Percentiles rank a stretch among this genome's conserved stretches.
Evolutionary conservation across 1,284 basidiomycete genomes (phyloP).

Genomic region (Coniophora puteana): DNA sequence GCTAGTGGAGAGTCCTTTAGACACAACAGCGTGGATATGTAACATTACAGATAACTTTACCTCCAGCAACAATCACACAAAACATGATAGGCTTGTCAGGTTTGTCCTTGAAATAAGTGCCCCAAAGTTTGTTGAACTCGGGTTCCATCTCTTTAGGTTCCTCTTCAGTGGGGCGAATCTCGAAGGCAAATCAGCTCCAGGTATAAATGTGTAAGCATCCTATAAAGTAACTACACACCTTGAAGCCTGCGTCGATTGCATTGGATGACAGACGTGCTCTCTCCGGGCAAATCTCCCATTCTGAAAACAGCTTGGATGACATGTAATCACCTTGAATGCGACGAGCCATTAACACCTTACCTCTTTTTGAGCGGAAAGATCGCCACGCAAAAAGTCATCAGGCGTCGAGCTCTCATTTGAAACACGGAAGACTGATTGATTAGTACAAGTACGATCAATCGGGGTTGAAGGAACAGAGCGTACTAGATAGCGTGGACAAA

Average conservation of each 20-base stretch:
- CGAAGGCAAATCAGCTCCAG: background rate
- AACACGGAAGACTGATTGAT: slow-evolving; percentile 54
- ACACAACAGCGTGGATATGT: slow-evolving; percentile 1
- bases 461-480: too few relatives aligned
- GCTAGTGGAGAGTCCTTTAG: slow-evolving; percentile 34
- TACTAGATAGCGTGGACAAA: slow-evolving; percentile 64
- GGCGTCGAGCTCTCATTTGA: slow-evolving; percentile 60
- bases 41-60: slow-evolving; percentile 19
- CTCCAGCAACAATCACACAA: slow-evolving; percentile 60
- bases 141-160: slow-evolving; percentile 76
- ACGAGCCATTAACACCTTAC: slow-evolving; percentile 17
- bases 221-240: slow-evolving; percentile 32
- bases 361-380: slow-evolving; percentile 54
- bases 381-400: slow-evolving; percentile 69
- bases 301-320: slow-evolving; percentile 49
- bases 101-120: slow-evolving; percentile 71
- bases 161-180: slow-evolving; percentile 64
- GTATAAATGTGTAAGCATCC: background rate
- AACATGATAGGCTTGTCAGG: slow-evolving; percentile 77
- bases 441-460: background rate
- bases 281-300: slow-evolving; percentile 68
- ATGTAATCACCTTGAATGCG: slow-evolving; percentile 1
- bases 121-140: slow-evolving; percentile 65
- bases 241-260: slow-evolving; percentile 71
- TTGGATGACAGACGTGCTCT: slow-evolving; percentile 68